A percentile compares a stretch with the other conserved stretches of the same genome.
Evolutionary conservation across 345 rosid genomes (phyloP).

Genomic region (Trapa bicornis): DNA sequence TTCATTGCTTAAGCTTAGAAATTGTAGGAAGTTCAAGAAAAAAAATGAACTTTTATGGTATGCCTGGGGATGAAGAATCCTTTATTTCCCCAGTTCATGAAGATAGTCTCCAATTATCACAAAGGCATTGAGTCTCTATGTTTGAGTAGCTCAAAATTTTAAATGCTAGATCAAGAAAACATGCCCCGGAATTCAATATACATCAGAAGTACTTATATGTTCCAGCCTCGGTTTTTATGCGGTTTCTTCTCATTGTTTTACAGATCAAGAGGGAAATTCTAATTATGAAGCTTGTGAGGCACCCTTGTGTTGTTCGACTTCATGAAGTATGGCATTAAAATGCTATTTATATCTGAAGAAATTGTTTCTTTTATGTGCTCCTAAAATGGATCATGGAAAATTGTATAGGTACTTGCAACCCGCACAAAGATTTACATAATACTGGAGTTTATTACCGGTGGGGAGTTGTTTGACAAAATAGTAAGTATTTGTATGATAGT

Average conservation of each 20-base stretch:
- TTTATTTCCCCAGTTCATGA: background rate
- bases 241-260: background rate
- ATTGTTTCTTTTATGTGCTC: background rate
- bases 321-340: slow-evolving; percentile 46
- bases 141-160: no score
- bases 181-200: background rate
- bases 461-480: slow-evolving; percentile 89
- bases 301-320: slow-evolving; percentile 84
- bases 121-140: background rate
- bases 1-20: no score
- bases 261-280: slow-evolving; percentile 98
- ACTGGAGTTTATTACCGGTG: slow-evolving; percentile 91
- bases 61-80: background rate
- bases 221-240: background rate
- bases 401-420: slow-evolving; percentile 68
- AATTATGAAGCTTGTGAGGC: slow-evolving; percentile 96
- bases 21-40: no score
- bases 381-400: no score
- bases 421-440: slow-evolving; percentile 88
- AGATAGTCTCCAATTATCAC: background rate
- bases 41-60: background rate
- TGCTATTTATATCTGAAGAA: background rate
- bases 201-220: background rate
- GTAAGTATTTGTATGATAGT: background rate
- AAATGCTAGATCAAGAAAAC: background rate